These are phyloP conservation scores for Flueggea neowawraea DNA, from an alignment of 441 rosid genomes.

Conservation along the genomic window DNA sequence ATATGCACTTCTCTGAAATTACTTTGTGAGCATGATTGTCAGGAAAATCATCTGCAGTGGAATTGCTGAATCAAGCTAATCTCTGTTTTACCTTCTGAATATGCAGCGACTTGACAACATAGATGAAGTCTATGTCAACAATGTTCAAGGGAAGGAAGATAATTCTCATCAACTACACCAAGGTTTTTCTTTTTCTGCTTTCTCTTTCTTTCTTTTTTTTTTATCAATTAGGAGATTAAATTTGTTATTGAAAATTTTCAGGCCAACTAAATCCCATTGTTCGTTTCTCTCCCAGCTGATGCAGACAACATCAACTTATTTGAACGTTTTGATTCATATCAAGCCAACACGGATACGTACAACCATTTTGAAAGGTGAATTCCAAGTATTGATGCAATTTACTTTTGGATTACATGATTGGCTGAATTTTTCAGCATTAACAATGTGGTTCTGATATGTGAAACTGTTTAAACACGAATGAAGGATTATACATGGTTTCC, in stretches of 20 bases:
- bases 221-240: background rate
- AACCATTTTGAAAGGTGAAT: slow-evolving; percentile 74
- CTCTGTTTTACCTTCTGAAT: slow-evolving; percentile 8
- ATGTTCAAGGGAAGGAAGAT: slow-evolving; percentile 41
- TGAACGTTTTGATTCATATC: slow-evolving; percentile 58
- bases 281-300: slow-evolving; percentile 49
- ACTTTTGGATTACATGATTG: background rate
- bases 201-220: background rate
- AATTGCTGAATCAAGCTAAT: slow-evolving; percentile 10
- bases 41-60: background rate
- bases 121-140: slow-evolving; percentile 39
- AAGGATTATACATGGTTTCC: too few relatives aligned
- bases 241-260: background rate
- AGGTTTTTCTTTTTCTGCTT: slow-evolving; percentile 40
- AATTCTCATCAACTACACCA: slow-evolving; percentile 51
- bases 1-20: too few relatives aligned
- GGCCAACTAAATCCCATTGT: background rate
- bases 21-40: background rate
- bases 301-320: slow-evolving; percentile 68
- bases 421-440: too few relatives aligned
- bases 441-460: slow-evolving; percentile 1
- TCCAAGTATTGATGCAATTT: background rate
- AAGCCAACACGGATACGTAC: slow-evolving; percentile 37
- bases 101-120: slow-evolving; percentile 70
- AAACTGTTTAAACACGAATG: background rate